Evolutionary conservation across 257 asterid species (phyloP), one percentile per base, ranked within the genome.

Genomic region (Cinchona pubescens): DNA sequence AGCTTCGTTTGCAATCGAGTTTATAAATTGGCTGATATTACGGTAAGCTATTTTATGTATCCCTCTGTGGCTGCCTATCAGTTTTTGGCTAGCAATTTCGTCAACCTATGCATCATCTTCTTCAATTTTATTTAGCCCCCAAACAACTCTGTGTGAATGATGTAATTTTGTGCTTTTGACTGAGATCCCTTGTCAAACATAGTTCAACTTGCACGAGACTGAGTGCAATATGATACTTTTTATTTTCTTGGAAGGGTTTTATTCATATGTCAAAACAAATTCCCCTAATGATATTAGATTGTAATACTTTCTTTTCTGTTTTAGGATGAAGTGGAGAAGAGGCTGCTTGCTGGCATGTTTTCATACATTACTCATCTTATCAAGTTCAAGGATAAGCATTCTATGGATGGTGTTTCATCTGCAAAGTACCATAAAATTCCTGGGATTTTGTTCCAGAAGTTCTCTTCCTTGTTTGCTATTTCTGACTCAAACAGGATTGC

Each of bases 361-460:
- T 88, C 97, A 1, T 94, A 85, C 74, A 88, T 94, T 53, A 88
- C 95, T 32, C 96, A 94, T 83, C 96, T 94, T 72, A 82, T 94
- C 82, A 86, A 81, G 78, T 94, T 83, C 86, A 92, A 89, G 84
- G 99, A 94, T 70, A 86, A 58, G 74, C 91, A 88, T 73, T 88
- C 97, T 0, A 86, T 91, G 90, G 97, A 89, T 19, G 92, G 95
- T 3, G 81, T 88, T 49, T 81, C 88, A n/a, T 83, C 97, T 16
- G 81, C 95, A 67, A 89, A 87, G 82, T 67, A 72, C 73, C 99
- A 92, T 82, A 86, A 75, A 76, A 72, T 90, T 62, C 99, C 97
- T 2, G 69, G 73, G 65, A 88, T 90, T 79, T 81, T 92, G 59
- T 63, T 48, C 68, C 97, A 86, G 81, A 94, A 83, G 75, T 94